A percentile compares a stretch with the other conserved stretches of the same genome.
These are phyloP conservation scores for Cicer cuneatum DNA, from an alignment of 306 rosid species.

Conservation along the genomic window DNA sequence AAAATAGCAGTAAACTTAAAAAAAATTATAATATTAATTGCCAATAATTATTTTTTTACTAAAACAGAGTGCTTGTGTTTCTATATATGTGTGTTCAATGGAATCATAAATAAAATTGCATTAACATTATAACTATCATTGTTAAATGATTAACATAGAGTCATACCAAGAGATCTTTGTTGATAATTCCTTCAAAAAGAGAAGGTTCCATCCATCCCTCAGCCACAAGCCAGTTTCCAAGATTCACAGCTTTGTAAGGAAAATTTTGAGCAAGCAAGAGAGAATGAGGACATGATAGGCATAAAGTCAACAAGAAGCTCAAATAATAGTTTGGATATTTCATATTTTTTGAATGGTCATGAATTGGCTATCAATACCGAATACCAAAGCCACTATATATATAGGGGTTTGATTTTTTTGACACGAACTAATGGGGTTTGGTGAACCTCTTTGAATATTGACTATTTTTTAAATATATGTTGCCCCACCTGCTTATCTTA, in stretches of 20 bases:
- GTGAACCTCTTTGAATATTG: too few relatives aligned
- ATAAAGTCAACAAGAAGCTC: slow-evolving; percentile 26
- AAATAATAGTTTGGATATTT: neutral
- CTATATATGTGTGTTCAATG: too few relatives aligned
- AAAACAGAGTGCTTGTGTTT: too few relatives aligned
- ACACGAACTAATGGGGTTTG: too few relatives aligned
- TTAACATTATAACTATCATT: neutral
- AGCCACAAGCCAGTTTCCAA: slow-evolving; percentile 67
- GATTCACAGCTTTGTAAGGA: slow-evolving; percentile 63
- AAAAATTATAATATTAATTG: too few relatives aligned
- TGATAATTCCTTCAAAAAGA: slow-evolving; percentile 59
- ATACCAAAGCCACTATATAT: too few relatives aligned
- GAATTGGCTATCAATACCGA: neutral
- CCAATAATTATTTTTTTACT: too few relatives aligned
- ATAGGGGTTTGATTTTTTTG: too few relatives aligned
- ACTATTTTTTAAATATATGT: too few relatives aligned
- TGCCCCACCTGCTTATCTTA: too few relatives aligned
- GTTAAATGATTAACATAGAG: neutral
- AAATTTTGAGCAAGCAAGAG: slow-evolving; percentile 42
- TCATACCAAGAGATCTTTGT: slow-evolving; percentile 68
- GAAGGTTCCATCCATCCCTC: slow-evolving; percentile 80
- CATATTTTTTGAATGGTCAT: slow-evolving; percentile 2
- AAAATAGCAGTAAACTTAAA: too few relatives aligned
- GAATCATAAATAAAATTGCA: neutral
- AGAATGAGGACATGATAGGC: slow-evolving; percentile 24